Evolutionary conservation across 306 rosid genomes (phyloP).

Genomic region (Ormosia emarginata): DNA sequence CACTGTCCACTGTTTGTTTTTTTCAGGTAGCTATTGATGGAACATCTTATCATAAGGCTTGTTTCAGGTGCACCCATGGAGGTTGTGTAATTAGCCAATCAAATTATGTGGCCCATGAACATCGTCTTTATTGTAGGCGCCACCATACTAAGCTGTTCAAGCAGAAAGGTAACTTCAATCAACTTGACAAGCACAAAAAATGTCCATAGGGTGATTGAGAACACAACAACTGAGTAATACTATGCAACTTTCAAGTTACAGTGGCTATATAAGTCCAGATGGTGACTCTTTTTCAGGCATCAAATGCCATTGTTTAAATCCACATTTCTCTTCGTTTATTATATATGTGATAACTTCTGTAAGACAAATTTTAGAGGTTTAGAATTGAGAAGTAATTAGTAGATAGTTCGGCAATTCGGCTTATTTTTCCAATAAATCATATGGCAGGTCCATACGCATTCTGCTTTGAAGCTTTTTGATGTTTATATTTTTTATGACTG

Average conservation of each 20-base stretch:
- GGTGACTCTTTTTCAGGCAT: neutral
- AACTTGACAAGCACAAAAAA: constrained; percentile 54
- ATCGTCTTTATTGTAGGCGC: constrained; percentile 79
- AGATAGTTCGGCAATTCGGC: neutral
- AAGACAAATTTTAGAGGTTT: constrained; percentile 29
- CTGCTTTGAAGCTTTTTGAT: constrained; percentile 25
- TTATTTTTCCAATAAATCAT: no score
- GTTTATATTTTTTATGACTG: neutral
- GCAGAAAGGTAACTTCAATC: constrained; percentile 89
- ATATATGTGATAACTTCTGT: constrained; percentile 1
- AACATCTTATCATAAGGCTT: constrained; percentile 65
- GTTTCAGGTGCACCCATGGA: constrained; percentile 84
- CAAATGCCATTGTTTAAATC: constrained; percentile 18
- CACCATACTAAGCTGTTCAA: constrained; percentile 89
- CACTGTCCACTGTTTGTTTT: neutral
- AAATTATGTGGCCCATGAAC: constrained; percentile 86
- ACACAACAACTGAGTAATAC: constrained; percentile 28
- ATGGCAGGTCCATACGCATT: neutral
- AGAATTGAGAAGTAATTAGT: constrained; percentile 19
- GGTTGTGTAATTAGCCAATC: constrained; percentile 97
- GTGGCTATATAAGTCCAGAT: neutral
- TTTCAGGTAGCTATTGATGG: constrained; percentile 85
- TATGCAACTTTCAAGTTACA: neutral
- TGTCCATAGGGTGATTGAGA: constrained; percentile 45
- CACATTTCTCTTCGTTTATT: constrained; percentile 1